A percentile compares a stretch with the other conserved stretches of the same genome.
Conservation (phyloP, 2,329 filamentous ascomycete species). For the Penicillium expansum region DNA sequence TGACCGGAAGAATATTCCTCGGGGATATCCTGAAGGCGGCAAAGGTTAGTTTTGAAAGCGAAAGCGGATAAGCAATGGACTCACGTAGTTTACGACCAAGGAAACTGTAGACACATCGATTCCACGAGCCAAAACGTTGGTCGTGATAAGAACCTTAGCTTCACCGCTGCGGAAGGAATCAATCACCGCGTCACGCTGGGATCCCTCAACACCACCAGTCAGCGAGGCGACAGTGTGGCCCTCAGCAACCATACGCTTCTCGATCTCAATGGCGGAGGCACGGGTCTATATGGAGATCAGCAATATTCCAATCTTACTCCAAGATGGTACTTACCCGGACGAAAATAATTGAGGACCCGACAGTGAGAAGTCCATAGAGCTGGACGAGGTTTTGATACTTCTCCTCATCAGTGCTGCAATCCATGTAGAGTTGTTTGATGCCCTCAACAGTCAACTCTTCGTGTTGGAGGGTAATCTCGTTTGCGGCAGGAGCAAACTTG, state of each 20-base stretch:
- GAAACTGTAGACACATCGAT: constrained; percentile 91
- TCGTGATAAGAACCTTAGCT: constrained; percentile 95
- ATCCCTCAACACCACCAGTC: constrained; percentile 82
- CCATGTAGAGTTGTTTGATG: constrained; percentile 97
- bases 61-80: constrained; percentile 17
- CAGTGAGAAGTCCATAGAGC: constrained; percentile 93
- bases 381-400: constrained; percentile 89
- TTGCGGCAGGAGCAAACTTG: constrained; percentile 80
- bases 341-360: constrained; percentile 97
- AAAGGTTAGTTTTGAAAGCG: constrained; percentile 5
- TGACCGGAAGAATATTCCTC: constrained; percentile 58
- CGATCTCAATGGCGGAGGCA: constrained; percentile 79
- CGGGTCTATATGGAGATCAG: constrained; percentile 61
- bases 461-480: constrained; percentile 81
- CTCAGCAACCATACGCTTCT: constrained; percentile 79
- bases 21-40: constrained; percentile 58
- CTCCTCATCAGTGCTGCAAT: constrained; percentile 75
- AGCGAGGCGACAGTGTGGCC: constrained; percentile 90
- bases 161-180: constrained; percentile 80
- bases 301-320: neutral
- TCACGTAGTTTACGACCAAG: constrained; percentile 94
- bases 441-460: constrained; percentile 94
- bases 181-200: constrained; percentile 77
- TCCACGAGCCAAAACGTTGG: constrained; percentile 91
- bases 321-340: constrained; percentile 64